Evolutionary conservation across 1,284 basidiomycete species (phyloP).

Genomic region (Serendipita sp.): DNA sequence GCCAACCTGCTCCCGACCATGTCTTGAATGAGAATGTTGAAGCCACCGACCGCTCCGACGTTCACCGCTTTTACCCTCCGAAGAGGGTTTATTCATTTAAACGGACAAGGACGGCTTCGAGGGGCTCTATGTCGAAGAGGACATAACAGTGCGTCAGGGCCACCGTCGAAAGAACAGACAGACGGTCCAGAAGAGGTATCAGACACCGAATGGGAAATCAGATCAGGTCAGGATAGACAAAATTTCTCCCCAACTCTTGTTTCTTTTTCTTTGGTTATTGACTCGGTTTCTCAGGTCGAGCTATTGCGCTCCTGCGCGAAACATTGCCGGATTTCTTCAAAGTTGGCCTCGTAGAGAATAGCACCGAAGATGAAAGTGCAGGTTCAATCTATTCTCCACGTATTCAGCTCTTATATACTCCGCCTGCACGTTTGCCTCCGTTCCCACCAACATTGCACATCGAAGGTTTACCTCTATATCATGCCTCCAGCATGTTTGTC

Average conservation of each 20-base stretch:
- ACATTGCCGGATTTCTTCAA: slow-evolving; percentile 62
- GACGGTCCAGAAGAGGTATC: slow-evolving; percentile 19
- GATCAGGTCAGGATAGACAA: slow-evolving; percentile 19
- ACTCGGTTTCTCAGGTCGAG: slow-evolving; percentile 37
- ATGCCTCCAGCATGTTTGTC: slow-evolving; percentile 52
- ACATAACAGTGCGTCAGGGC: neutral
- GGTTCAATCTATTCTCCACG: slow-evolving; percentile 42
- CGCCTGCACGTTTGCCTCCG: slow-evolving; percentile 46
- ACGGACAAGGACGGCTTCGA: neutral
- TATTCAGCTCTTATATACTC: slow-evolving; percentile 45
- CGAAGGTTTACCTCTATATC: slow-evolving; percentile 58
- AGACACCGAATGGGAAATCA: slow-evolving; percentile 23
- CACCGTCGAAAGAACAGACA: neutral
- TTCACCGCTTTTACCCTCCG: neutral
- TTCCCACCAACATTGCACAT: slow-evolving; percentile 52
- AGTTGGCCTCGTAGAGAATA: slow-evolving; percentile 37
- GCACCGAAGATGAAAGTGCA: slow-evolving; percentile 19
- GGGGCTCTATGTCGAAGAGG: neutral
- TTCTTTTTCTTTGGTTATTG: neutral
- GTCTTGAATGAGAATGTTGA: neutral
- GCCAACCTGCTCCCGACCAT: neutral
- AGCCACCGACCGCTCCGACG: neutral
- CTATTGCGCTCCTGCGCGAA: slow-evolving; percentile 48
- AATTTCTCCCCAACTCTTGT: slow-evolving; percentile 1
- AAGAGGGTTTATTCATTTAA: neutral